Conservation (phyloP, 345 rosid species). For the Noccaea caerulescens region DNA sequence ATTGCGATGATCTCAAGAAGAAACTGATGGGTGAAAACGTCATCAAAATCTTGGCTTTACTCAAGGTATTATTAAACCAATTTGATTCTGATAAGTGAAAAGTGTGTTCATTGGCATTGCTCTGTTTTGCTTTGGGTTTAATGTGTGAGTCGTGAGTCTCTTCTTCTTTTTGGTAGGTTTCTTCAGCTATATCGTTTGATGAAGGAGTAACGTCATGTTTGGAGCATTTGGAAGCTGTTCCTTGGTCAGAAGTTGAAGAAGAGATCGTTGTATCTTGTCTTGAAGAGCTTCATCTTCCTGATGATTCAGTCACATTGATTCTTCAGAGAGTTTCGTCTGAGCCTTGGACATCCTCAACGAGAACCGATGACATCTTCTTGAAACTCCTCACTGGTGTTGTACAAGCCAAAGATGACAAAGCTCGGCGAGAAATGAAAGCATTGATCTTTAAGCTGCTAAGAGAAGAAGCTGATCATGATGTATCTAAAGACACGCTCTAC, state of each 20-base stretch:
- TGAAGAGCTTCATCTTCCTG: conserved; percentile 67
- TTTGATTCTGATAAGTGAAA: background rate
- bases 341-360: conserved; percentile 52
- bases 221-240: conserved; percentile 88
- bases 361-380: conserved; percentile 69
- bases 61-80: conserved; percentile 57
- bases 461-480: conserved; percentile 65
- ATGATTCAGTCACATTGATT: conserved; percentile 54
- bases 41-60: conserved; percentile 74
- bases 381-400: conserved; percentile 68
- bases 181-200: conserved; percentile 76
- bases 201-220: conserved; percentile 71
- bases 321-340: conserved; percentile 78
- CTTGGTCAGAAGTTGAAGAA: conserved; percentile 91
- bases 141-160: conserved; percentile 8
- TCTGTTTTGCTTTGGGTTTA: background rate
- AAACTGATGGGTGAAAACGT: conserved; percentile 74
- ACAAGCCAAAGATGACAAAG: conserved; percentile 87
- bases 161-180: conserved; percentile 54
- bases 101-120: background rate
- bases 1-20: conserved; percentile 74
- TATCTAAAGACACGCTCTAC: conserved; percentile 73
- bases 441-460: conserved; percentile 68
- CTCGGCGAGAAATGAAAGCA: conserved; percentile 86
- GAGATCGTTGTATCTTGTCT: conserved; percentile 64